Base-by-base conservation (phyloP, 2,329 filamentous ascomycete species). In the Parasarocladium wereldwijsianum region DNA sequence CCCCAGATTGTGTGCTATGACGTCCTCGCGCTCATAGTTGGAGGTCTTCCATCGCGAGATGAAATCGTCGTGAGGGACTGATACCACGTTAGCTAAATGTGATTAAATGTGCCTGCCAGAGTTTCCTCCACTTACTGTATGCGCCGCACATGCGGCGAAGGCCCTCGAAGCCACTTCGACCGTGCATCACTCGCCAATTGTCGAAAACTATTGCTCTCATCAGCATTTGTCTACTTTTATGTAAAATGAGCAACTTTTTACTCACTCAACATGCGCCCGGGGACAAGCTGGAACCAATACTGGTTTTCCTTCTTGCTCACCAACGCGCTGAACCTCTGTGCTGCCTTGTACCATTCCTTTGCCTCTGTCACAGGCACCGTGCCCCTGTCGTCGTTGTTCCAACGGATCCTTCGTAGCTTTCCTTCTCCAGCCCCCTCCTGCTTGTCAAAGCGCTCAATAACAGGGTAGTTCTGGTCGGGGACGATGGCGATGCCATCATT, bases 141-240 rank as follows among this genome's bases (percentile, higher is more conserved):
- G 71, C 87, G 35, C 90, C 90, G 51, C 86, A 94, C 46, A 98
- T 81, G 40, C 86, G 74, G 40, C 90, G 65, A 46, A 79, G 73
- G 2, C 90, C 90, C 5, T 75, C 78, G 45, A 96, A 98, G 0
- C 70, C 70, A 30, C 75, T 75, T 42, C 90, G 65, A 1, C 87
- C 90, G 52, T 98, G 90, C 41, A 96, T 57, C 19, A 94, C 79
- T 35, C 90, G 70, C 85, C 87, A 94, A 46, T 98, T 96, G 49
- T 98, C 83, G 51, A 98, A 94, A 26, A 96, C 80, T 81, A 41
- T 14, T 3, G 12, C 19, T 13, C 10, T 17, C 2, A 22, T 46
- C n/a, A 52, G 37, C 17, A 33, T 24, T 10, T 9, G 17, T 4
- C 7, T 21, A 12, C 9, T 4, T 2, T 23, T 6, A 17, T 8